Evolutionary conservation across 2,329 filamentous ascomycete species (phyloP), one percentile per base, ranked within the genome.

Genomic region (Alternaria conjuncta): DNA sequence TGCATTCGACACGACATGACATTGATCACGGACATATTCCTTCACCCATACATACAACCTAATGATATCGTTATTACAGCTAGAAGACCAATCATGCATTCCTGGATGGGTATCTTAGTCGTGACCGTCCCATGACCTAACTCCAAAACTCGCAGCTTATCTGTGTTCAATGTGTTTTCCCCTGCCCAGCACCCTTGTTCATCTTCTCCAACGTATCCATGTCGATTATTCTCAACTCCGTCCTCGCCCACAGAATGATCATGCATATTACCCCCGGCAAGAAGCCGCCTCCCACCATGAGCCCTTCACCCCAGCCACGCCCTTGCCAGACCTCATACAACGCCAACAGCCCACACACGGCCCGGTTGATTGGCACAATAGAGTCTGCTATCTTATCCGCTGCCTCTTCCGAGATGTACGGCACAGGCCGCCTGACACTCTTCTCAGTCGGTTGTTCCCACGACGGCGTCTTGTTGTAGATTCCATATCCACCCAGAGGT

Each of bases 201-300:
- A 92, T 81, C 57, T 80, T 82, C 53, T 85, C 82, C 70, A 94
- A 79, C 72, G 91, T 90, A 65, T 83, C 89, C 6, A 92, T 86
- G 79, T 94, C 90, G 9, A 94, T 86, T 51, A 88, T 85, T 4
- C 86, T 85, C 86, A 94, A 89, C 73, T 91, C 84, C 55, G 87
- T 80, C 79, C 93, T 89, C 28, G 88, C 87, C 50, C 86, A 78
- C 60, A 93, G 71, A 6, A 89, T 84, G 20, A 91, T 82, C 1
- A 69, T 83, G 71, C 92, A 89, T 1, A 93, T 85, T 2, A 89
- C 64, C 7, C 72, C 79, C 3, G 82, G 82, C 46, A 84, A 43
- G 66, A 82, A 71, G 79, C 72, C 82, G 61, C 76, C 75, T 10
- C 76, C 75, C 13, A 79, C 61, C 69, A 61, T 70, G 46, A 79